phyloP scores from a whole-genome alignment of 2,329 filamentous ascomycete species.

The Paraconiothyrium sp. region DNA sequence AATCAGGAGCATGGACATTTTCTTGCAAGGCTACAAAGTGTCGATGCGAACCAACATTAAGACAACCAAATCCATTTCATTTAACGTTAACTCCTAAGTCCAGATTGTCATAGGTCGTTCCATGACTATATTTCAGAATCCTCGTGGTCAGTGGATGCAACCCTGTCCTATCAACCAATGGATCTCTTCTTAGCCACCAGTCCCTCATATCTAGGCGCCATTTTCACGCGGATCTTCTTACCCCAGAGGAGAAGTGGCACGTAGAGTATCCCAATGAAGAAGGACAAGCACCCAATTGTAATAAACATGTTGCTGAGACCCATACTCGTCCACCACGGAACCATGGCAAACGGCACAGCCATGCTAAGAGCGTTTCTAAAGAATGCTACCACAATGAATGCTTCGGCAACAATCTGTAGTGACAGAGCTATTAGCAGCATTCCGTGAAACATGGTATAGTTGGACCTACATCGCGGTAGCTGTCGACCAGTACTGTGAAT shows the following conservation, averaged over 20 bases:
- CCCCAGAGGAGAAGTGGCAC: not conserved
- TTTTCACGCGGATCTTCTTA: not conserved
- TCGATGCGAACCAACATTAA: no score
- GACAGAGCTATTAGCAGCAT: not conserved
- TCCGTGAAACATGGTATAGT: not conserved
- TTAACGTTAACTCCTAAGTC: no score
- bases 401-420: not conserved
- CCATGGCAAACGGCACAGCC: not conserved
- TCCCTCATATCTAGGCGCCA: not conserved
- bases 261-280: not conserved
- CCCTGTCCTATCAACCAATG: not conserved
- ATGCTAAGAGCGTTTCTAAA: not conserved
- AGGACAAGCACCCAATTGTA: not conserved
- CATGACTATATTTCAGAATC: no score
- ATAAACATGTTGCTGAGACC: constrained; percentile 1
- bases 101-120: no score
- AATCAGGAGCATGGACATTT: no score
- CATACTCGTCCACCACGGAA: not conserved
- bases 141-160: not conserved
- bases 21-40: no score
- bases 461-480: not conserved
- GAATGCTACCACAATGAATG: not conserved
- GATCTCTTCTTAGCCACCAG: not conserved
- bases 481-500: not conserved
- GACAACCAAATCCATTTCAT: no score